A percentile compares a stretch with the other conserved stretches of the same genome.
Evolutionary conservation across 2,329 filamentous ascomycete genomes (phyloP).

Genomic region (Phialemonium atrogriseum): DNA sequence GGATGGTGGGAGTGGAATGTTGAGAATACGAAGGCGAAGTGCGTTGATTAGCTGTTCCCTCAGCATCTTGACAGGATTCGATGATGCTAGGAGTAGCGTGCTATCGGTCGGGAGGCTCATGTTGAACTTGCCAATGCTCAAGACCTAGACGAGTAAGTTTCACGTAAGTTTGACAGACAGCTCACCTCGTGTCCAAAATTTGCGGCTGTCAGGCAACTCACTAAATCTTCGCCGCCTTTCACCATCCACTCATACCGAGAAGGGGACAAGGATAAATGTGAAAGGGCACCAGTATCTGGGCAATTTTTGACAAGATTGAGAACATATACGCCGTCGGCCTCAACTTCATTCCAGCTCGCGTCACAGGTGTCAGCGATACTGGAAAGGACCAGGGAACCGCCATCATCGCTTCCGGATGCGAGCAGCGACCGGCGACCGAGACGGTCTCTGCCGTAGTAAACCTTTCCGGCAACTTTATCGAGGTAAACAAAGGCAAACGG

Average conservation of each 20-base stretch:
- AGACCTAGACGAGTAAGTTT: constrained; percentile 40
- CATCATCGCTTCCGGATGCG: constrained; percentile 34
- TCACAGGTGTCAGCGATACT: constrained; percentile 55
- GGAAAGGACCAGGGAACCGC: constrained; percentile 49
- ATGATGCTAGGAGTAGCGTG: constrained; percentile 26
- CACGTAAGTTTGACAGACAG: constrained; percentile 29
- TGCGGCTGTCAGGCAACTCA: constrained; percentile 26
- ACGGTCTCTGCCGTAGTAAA: constrained; percentile 83
- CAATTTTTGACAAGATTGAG: constrained; percentile 42
- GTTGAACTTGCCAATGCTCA: constrained; percentile 47
- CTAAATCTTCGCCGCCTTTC: constrained; percentile 27
- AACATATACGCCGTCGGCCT: constrained; percentile 73
- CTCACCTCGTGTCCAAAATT: background rate
- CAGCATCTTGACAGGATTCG: constrained; percentile 44
- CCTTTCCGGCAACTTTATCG: constrained; percentile 48
- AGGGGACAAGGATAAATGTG: constrained; percentile 8
- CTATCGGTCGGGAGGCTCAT: constrained; percentile 25
- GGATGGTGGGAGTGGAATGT: constrained; percentile 49
- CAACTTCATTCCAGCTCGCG: constrained; percentile 66
- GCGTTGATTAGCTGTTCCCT: constrained; percentile 49
- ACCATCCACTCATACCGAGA: constrained; percentile 25
- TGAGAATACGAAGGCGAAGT: constrained; percentile 53
- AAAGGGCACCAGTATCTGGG: too few species aligned
- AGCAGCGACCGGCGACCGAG: constrained; percentile 81
- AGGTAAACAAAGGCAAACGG: constrained; percentile 88